These are phyloP conservation scores for Alnus glutinosa DNA, from an alignment of 306 rosid species.

Conservation along the genomic window DNA sequence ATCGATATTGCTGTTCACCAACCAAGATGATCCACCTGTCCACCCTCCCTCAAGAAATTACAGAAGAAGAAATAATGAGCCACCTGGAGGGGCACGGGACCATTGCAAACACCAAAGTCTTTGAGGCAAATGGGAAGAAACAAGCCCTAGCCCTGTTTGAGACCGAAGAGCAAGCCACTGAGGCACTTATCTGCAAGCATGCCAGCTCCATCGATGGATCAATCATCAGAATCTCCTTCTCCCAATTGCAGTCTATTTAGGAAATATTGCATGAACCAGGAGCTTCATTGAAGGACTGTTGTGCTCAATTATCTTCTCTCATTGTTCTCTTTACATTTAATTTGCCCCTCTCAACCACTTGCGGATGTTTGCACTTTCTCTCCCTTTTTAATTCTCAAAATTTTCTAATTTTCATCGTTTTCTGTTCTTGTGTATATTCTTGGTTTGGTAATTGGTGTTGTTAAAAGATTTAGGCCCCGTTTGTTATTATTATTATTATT, in stretches of 20 bases:
- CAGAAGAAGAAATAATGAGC: constrained; percentile 75
- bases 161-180: constrained; percentile 93
- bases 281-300: constrained; percentile 1
- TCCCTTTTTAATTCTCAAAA: neutral
- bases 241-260: constrained; percentile 82
- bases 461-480: neutral
- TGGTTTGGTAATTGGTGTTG: neutral
- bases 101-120: constrained; percentile 73
- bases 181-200: constrained; percentile 96
- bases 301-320: neutral
- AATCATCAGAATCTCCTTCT: constrained; percentile 85
- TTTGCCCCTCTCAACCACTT: neutral
- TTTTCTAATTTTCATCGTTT: neutral
- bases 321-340: neutral
- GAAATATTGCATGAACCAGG: constrained; percentile 2
- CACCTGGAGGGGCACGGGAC: constrained; percentile 78
- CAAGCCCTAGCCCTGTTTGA: constrained; percentile 89
- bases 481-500: too few species aligned
- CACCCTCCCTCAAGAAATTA: constrained; percentile 83
- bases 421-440: neutral
- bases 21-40: constrained; percentile 92
- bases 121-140: constrained; percentile 95
- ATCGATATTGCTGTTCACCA: constrained; percentile 96
- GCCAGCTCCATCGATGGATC: constrained; percentile 81
- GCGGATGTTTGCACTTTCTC: neutral